Conservation (phyloP, 257 asterid species). For the Penstemon eatonii region DNA sequence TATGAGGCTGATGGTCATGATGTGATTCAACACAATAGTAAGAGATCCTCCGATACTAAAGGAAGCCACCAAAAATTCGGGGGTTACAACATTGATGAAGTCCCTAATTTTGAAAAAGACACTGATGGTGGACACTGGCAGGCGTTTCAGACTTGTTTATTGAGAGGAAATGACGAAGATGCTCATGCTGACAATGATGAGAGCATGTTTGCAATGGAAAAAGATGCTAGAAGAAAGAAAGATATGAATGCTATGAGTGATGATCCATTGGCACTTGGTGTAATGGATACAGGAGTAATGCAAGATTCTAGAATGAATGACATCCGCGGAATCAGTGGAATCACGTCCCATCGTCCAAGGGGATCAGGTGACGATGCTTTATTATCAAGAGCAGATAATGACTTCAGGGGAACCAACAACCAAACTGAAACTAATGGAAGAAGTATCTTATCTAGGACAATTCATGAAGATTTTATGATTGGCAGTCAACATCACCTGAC, state of each 20-base stretch:
- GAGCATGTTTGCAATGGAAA: constrained; percentile 61
- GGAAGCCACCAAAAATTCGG: constrained; percentile 35
- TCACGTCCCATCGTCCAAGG: constrained; percentile 38
- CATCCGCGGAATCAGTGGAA: constrained; percentile 34
- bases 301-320: constrained; percentile 48
- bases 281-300: constrained; percentile 39
- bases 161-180: constrained; percentile 67
- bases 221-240: constrained; percentile 47
- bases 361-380: constrained; percentile 51
- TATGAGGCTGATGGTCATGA: constrained; percentile 38
- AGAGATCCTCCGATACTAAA: constrained; percentile 48
- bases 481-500: constrained; percentile 43
- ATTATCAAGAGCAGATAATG: constrained; percentile 44
- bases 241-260: constrained; percentile 36
- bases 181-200: constrained; percentile 36
- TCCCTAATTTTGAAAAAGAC: constrained; percentile 47
- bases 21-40: constrained; percentile 31
- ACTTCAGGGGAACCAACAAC: constrained; percentile 34
- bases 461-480: constrained; percentile 61
- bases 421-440: constrained; percentile 55
- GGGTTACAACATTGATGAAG: constrained; percentile 35
- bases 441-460: constrained; percentile 46
- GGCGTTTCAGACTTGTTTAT: constrained; percentile 82
- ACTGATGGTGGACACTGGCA: constrained; percentile 71
- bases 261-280: constrained; percentile 57